These are phyloP conservation scores for Pseudovirgaria hyperparasitica DNA, from an alignment of 2,329 filamentous ascomycete species.

Conservation along the genomic window DNA sequence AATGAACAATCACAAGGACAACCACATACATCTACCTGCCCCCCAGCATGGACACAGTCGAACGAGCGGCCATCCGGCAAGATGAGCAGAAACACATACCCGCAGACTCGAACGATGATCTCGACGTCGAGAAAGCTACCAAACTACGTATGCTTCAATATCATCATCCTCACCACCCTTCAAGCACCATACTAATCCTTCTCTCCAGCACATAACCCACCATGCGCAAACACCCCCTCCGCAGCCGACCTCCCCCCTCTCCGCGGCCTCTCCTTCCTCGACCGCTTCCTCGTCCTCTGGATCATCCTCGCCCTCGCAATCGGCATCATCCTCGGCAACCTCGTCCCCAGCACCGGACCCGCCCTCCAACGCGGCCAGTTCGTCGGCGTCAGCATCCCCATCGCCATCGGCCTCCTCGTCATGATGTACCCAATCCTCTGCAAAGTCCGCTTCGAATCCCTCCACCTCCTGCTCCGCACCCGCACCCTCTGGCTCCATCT, in stretches of 20 bases:
- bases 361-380: conserved; percentile 59
- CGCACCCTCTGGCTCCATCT: conserved; percentile 65
- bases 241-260: conserved; percentile 13
- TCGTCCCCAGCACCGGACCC: conserved; percentile 48
- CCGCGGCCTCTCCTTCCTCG: conserved; percentile 30
- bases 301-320: conserved; percentile 68
- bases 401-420: conserved; percentile 66
- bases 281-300: conserved; percentile 40
- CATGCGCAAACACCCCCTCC: too few relatives aligned
- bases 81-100: too few relatives aligned
- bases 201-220: too few relatives aligned
- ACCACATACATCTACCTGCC: too few relatives aligned
- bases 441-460: conserved; percentile 67
- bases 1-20: too few relatives aligned
- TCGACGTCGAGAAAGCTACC: too few relatives aligned
- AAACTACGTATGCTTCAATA: too few relatives aligned
- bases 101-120: too few relatives aligned
- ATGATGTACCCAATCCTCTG: conserved; percentile 95
- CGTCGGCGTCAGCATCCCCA: conserved; percentile 56
- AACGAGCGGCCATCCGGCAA: too few relatives aligned
- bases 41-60: too few relatives aligned
- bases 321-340: conserved; percentile 65
- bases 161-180: too few relatives aligned
- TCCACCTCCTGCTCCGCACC: conserved; percentile 53
- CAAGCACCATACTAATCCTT: too few relatives aligned